Evolutionary conservation across 257 asterid genomes (phyloP).

Genomic region (Anisodus acutangulus): DNA sequence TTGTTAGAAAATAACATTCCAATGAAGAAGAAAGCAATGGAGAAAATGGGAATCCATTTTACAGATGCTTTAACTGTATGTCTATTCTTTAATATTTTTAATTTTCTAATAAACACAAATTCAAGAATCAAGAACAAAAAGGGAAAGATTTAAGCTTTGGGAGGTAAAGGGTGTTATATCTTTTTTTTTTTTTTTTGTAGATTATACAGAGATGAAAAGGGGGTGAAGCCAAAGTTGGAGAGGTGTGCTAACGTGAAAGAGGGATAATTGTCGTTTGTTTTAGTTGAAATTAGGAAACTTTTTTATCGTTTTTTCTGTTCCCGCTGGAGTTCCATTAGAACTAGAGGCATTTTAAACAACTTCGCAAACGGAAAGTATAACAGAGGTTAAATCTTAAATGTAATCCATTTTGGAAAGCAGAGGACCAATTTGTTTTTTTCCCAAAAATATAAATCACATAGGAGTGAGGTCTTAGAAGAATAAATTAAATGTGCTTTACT

Average conservation of each 20-base stretch:
- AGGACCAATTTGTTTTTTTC: not conserved
- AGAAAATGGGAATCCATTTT: conserved; percentile 80
- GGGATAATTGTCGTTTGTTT: not conserved
- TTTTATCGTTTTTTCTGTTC: not conserved
- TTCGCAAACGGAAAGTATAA: not conserved
- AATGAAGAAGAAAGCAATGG: conserved; percentile 68
- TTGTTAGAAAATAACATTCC: conserved; percentile 75
- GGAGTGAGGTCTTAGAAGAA: conserved; percentile 5
- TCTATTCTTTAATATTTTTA: conserved; percentile 56
- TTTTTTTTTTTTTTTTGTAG: not conserved
- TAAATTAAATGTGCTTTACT: not conserved
- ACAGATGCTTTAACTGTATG: conserved; percentile 62
- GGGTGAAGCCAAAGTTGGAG: not conserved
- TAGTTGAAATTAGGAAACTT: not conserved
- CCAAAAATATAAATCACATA: not conserved
- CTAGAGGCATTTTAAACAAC: not conserved
- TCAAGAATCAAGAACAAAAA: not conserved
- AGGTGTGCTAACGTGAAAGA: conserved; percentile 23
- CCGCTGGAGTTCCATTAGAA: conserved; percentile 1
- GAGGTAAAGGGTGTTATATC: conserved; percentile 25
- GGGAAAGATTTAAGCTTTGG: conserved; percentile 20
- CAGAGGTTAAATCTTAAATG: not conserved
- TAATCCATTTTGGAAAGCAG: not conserved
- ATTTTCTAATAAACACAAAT: conserved; percentile 13
- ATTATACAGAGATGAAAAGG: conserved; percentile 3